Evolutionary conservation across 495 filamentous ascomycete genomes (phyloP).

Genomic region (Annulohypoxylon nitens): DNA sequence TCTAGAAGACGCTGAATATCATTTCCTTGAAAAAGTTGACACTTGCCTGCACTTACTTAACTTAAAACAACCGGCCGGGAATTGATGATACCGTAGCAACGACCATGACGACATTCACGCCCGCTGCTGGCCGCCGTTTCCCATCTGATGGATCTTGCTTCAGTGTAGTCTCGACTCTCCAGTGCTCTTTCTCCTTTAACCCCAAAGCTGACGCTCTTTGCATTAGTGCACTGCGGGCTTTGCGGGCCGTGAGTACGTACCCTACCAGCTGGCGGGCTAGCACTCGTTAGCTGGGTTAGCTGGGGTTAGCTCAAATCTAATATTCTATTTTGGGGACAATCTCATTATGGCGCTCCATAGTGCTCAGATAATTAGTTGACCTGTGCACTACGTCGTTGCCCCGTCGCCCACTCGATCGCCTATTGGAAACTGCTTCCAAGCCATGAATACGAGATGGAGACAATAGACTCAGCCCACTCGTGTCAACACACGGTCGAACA

Average conservation of each 20-base stretch:
- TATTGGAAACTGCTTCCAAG: slow-evolving; percentile 18
- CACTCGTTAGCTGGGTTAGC: not conserved
- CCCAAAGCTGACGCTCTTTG: not conserved
- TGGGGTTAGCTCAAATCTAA: slow-evolving; percentile 1
- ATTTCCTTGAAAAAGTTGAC: not conserved
- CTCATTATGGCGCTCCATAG: not conserved
- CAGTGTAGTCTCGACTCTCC: not conserved
- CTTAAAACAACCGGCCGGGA: not conserved
- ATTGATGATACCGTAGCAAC: not conserved
- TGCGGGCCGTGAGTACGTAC: not conserved
- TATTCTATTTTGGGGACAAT: slow-evolving; percentile 30
- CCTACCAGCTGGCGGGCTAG: not conserved
- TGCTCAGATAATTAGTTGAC: slow-evolving; percentile 16
- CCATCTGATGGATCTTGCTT: not conserved
- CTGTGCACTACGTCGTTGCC: slow-evolving; percentile 32
- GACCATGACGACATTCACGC: slow-evolving; percentile 12
- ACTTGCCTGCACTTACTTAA: not conserved
- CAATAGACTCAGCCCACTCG: slow-evolving; percentile 24
- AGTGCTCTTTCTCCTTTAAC: not conserved
- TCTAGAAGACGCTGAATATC: slow-evolving; percentile 17
- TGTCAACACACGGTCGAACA: not conserved
- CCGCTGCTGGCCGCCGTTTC: too few relatives aligned
- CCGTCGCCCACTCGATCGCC: slow-evolving; percentile 12
- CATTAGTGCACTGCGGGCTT: not conserved
- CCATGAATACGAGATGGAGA: slow-evolving; percentile 38